Conservation (phyloP, 2,329 filamentous ascomycete species). For the Setomelanomma holmii region DNA sequence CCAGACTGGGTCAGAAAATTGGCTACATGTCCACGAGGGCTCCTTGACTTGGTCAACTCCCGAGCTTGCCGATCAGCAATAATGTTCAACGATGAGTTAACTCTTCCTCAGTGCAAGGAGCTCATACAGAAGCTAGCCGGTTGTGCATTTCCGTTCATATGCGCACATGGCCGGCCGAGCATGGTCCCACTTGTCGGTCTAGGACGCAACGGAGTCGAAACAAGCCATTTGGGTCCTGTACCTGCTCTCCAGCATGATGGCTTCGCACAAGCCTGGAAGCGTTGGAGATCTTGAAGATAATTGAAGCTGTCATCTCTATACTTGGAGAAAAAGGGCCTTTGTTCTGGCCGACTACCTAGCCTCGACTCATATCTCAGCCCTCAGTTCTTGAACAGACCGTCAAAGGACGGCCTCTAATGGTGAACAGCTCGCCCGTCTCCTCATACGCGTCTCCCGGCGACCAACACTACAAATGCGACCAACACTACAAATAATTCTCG, state of each 20-base stretch:
- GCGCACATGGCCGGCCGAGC: slow-evolving; percentile 73
- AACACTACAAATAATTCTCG: slow-evolving; percentile 36
- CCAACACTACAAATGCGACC: no score
- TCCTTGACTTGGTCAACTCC: slow-evolving; percentile 79
- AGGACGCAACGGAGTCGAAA: slow-evolving; percentile 1
- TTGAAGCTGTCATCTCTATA: no score
- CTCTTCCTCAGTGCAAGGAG: slow-evolving; percentile 62
- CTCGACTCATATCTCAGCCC: not conserved
- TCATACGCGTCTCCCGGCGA: no score
- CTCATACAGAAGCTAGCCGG: slow-evolving; percentile 65
- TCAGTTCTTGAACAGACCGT: not conserved
- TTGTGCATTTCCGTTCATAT: slow-evolving; percentile 80
- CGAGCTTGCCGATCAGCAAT: slow-evolving; percentile 79
- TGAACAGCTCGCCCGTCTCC: no score
- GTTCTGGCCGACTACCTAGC: not conserved
- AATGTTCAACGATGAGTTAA: slow-evolving; percentile 82
- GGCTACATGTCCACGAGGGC: slow-evolving; percentile 73
- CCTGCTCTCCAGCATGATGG: no score
- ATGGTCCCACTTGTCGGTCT: slow-evolving; percentile 56
- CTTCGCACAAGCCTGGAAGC: slow-evolving; percentile 13
- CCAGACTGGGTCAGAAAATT: slow-evolving; percentile 67
- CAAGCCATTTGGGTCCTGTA: not conserved
- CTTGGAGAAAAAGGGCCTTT: not conserved
- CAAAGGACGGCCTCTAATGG: no score
- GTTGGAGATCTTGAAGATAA: slow-evolving; percentile 7